Evolutionary conservation across 805 yeast genomes (phyloP), one percentile per base, ranked within the genome.

Genomic region (Metschnikowia lachancei): DNA sequence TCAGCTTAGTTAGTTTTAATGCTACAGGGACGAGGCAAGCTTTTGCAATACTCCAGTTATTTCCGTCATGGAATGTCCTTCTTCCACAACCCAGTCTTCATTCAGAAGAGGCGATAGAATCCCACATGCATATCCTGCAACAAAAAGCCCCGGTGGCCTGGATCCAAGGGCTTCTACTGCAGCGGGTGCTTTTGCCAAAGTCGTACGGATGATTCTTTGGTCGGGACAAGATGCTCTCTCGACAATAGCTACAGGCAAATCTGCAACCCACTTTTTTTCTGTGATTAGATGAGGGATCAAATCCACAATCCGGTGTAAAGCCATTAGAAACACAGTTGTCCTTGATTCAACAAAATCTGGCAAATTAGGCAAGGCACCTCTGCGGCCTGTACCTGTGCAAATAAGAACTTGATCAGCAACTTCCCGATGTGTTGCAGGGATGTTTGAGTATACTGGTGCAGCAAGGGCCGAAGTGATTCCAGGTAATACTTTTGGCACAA

Each of bases 161-260:
- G 94, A 83, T 0, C 96, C 97, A 36, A 81, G 77, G 24, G 78
- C 78, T 51, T 84, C 84, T 1, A 89, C 79, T 1, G 94, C 95
- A 36, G 75, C 82, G 0, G 85, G 84, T 1, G 89, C 80, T 51
- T 84, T 67, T 42, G 74, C 72, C 36, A 92, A 67, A 0, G 80
- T 76, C 0, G 97, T 87, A 52, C 96, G 72, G 3, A 90, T 81
- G 4, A 91, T 76, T 46, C 98, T 67, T 67, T 92, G 97, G 61
- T 91, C 98, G 0, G 94, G 90, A 64, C 97, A 90, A 13, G 94
- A 83, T 0, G 97, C 96, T 47, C 97, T 75, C 63, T 92, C 98
- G 2, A 92, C 81, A 18, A 91, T 82, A 2, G 94, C 89, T 24
- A 87, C 87, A 0, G 97, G 96, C 7, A 85, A 71, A 16, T 76